Conservation (phyloP, 2,329 filamentous ascomycete species). For the Sphaerulina vaccinii region DNA sequence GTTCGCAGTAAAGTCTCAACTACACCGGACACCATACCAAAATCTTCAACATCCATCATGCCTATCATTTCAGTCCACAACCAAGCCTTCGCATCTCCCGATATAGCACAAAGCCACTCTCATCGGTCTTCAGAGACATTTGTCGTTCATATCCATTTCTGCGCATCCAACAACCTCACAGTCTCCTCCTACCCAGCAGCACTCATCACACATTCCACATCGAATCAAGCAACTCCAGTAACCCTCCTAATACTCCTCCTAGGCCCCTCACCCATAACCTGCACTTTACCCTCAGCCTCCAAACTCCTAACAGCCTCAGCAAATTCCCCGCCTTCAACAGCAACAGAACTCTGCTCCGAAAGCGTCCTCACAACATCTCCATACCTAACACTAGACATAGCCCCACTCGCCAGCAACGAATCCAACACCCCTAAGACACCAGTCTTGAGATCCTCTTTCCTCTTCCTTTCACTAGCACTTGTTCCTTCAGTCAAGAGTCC, state of each 20-base stretch:
- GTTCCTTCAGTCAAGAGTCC: slow-evolving; percentile 92
- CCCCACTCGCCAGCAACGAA: slow-evolving; percentile 66
- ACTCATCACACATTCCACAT: neutral
- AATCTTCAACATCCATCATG: neutral
- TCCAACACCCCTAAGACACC: slow-evolving; percentile 74
- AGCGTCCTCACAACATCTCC: slow-evolving; percentile 74
- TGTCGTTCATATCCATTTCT: too few species aligned
- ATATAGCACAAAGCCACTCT: too few species aligned
- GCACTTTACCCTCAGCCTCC: slow-evolving; percentile 81
- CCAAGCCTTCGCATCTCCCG: too few species aligned
- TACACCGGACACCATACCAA: neutral
- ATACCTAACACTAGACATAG: slow-evolving; percentile 70
- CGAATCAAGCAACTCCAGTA: slow-evolving; percentile 49
- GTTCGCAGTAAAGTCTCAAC: too few species aligned
- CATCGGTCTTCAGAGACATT: too few species aligned
- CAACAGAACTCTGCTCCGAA: slow-evolving; percentile 65
- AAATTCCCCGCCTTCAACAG: slow-evolving; percentile 78
- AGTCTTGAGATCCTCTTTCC: slow-evolving; percentile 79
- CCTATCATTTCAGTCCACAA: too few species aligned
- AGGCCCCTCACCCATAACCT: slow-evolving; percentile 78
- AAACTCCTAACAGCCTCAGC: slow-evolving; percentile 74
- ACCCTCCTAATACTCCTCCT: slow-evolving; percentile 79
- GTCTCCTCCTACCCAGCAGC: too few species aligned
- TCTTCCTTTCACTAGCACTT: slow-evolving; percentile 77
- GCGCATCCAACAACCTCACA: too few species aligned